Percentiles rank a stretch among this genome's conserved stretches.
phyloP scores from a whole-genome alignment of 495 filamentous ascomycete genomes.

The Penicillium mononematosum region DNA sequence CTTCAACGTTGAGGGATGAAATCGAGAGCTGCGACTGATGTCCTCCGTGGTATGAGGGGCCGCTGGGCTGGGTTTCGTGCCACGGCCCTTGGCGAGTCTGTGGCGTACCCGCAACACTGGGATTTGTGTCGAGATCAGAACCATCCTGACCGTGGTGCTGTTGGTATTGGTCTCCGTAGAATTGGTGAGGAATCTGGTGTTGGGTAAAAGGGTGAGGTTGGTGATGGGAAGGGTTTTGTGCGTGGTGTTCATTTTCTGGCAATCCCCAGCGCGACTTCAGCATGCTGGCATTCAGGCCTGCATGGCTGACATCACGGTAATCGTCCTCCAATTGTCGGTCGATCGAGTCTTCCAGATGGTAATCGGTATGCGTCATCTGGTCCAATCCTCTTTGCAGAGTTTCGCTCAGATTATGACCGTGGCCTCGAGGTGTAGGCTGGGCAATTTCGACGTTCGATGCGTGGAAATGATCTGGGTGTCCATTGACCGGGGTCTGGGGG shows the following conservation, averaged over 20 bases:
- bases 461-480: slow-evolving; percentile 44
- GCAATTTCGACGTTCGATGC: slow-evolving; percentile 57
- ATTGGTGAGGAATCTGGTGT: slow-evolving; percentile 38
- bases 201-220: slow-evolving; percentile 30
- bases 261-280: slow-evolving; percentile 43
- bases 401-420: slow-evolving; percentile 64
- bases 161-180: slow-evolving; percentile 36
- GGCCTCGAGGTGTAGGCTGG: slow-evolving; percentile 63
- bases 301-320: slow-evolving; percentile 39
- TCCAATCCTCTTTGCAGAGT: slow-evolving; percentile 84
- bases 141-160: slow-evolving; percentile 51
- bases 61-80: slow-evolving; percentile 43
- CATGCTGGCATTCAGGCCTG: slow-evolving; percentile 36
- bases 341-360: slow-evolving; percentile 73
- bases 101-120: slow-evolving; percentile 70
- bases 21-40: slow-evolving; percentile 66
- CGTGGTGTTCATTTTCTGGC: slow-evolving; percentile 32
- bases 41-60: slow-evolving; percentile 36
- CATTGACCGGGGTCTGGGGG: slow-evolving; percentile 37
- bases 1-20: slow-evolving; percentile 81
- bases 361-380: slow-evolving; percentile 63
- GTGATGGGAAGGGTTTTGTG: slow-evolving; percentile 14
- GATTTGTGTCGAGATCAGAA: slow-evolving; percentile 74
- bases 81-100: slow-evolving; percentile 39
- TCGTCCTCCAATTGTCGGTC: slow-evolving; percentile 69